phyloP scores from a whole-genome alignment of 352 stramenopile species.

The Phytophthora cajani region DNA sequence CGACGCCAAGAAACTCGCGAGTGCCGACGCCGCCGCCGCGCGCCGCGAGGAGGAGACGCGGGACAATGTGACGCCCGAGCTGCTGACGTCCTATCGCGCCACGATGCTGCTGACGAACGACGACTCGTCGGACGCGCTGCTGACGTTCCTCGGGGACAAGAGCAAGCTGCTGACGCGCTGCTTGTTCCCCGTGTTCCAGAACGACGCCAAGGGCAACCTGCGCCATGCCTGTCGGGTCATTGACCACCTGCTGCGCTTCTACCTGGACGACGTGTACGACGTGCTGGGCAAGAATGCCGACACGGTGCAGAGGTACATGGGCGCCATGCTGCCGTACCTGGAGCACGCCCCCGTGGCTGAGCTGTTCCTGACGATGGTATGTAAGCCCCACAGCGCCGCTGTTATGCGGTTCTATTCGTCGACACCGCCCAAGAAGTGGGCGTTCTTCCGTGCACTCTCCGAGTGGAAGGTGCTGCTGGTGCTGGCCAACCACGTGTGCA shows the following conservation, averaged over 20 bases:
- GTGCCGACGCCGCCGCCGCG: conserved; percentile 9
- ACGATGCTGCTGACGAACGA: conserved; percentile 92
- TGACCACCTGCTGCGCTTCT: conserved; percentile 85
- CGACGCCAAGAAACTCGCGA: conserved; percentile 35
- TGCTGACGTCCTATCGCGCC: conserved; percentile 82
- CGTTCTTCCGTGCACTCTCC: conserved; percentile 84
- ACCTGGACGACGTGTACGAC: conserved; percentile 90
- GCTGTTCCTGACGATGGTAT: conserved; percentile 87
- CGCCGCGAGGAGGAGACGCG: conserved; percentile 38
- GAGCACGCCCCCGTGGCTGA: conserved; percentile 87
- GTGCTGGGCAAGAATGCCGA: conserved; percentile 67
- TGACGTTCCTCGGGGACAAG: conserved; percentile 86
- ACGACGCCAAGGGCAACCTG: conserved; percentile 74
- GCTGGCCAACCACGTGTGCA: conserved; percentile 83
- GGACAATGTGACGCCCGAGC: conserved; percentile 59
- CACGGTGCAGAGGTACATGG: conserved; percentile 83
- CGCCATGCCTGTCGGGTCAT: conserved; percentile 89
- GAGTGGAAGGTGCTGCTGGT: conserved; percentile 91
- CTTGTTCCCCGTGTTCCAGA: conserved; percentile 84
- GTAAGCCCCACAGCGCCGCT: conserved; percentile 81
- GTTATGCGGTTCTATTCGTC: conserved; percentile 73
- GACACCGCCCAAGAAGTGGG: conserved; percentile 85
- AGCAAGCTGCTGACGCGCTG: conserved; percentile 77
- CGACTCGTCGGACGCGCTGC: conserved; percentile 77
- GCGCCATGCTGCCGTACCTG: conserved; percentile 83